A percentile compares a stretch with the other conserved stretches of the same genome.
Conservation (phyloP, 2,329 filamentous ascomycete genomes). For the Tolypocladium guangdongense region DNA sequence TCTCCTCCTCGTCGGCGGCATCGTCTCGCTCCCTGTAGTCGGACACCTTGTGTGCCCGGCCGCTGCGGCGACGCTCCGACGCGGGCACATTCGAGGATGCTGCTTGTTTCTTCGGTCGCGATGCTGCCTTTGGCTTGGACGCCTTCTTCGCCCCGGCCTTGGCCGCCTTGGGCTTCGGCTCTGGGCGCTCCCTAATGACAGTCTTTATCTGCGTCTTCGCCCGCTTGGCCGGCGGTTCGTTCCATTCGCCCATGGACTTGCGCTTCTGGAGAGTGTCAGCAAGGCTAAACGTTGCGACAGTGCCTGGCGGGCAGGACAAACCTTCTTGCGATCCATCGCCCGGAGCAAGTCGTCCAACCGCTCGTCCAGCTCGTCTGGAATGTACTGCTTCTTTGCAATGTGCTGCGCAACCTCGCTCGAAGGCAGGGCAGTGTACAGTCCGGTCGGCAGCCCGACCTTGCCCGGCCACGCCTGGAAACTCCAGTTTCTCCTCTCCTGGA, state of each 20-base stretch:
- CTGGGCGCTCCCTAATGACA: conserved; percentile 24
- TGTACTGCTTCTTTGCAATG: conserved; percentile 76
- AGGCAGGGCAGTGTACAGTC: conserved; percentile 64
- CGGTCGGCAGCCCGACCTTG: conserved; percentile 70
- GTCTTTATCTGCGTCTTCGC: conserved; percentile 25
- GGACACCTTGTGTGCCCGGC: conserved; percentile 36
- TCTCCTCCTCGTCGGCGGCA: conserved; percentile 48
- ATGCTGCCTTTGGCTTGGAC: conserved; percentile 17
- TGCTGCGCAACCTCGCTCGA: conserved; percentile 71
- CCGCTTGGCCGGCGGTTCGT: conserved; percentile 30
- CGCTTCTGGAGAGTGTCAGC: conserved; percentile 39
- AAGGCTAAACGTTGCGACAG: neutral
- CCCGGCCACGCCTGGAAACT: conserved; percentile 72
- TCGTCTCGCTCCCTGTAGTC: conserved; percentile 46
- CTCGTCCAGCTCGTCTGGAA: conserved; percentile 67
- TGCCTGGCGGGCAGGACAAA: conserved; percentile 16
- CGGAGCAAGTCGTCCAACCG: conserved; percentile 58
- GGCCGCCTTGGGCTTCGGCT: conserved; percentile 22
- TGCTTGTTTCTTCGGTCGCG: conserved; percentile 15
- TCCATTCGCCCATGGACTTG: conserved; percentile 40
- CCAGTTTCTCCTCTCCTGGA: conserved; percentile 79
- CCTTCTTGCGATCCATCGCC: conserved; percentile 63
- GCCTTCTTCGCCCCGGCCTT: conserved; percentile 23
- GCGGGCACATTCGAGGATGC: conserved; percentile 19
- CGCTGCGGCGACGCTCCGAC: conserved; percentile 44